Evolutionary conservation across 2,329 filamentous ascomycete species (phyloP), one percentile per base, ranked within the genome.

Genomic region (Byssoonygena ceratinophila): DNA sequence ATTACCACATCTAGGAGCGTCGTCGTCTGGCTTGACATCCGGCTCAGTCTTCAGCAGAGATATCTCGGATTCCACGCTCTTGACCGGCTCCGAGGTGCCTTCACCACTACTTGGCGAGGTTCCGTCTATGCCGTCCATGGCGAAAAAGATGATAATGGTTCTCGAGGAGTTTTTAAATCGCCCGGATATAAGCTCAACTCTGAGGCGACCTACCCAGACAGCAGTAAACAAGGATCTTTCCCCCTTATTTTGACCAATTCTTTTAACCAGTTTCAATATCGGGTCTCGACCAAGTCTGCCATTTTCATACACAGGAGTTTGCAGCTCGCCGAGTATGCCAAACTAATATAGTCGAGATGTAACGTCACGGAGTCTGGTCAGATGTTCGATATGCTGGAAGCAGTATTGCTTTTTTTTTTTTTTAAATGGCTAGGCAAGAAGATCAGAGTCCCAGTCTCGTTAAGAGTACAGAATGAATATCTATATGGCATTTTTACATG

Each of bases 71-170:
- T 46, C 44, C 34, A 47, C 25, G 14, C 41, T 40, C 31, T 52
- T 41, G 5, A 41, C n/a, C 12, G 23, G 32, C 41, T 46, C 50
- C 14, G 18, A 34, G 22, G 36, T 39, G 25, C 16, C 9, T 27
- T 47, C 43, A 20, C 23, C 23, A 14, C 20, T n/a, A n/a, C 18
- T 22, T 20, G 16, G 22, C 40, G 44, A 4, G 23, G 8, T 41
- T 20, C 43, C 36, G 44, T 40, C 50, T 34, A 46, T 52, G n/a
- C 32, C 22, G 18, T 41, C 50, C 34, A 52, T 47, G 14, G 29
- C n/a, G 23, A 34, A 25, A 23, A n/a, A 3, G 22, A 20, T 16
- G 12, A 36, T n/a, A 4, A 14, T 4, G 2, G 32, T 31, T 25
- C 34, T 9, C 18, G 25, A 5, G 39, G 39, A 41, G 14, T 4